A percentile compares a stretch with the other conserved stretches of the same genome.
Conservation (phyloP, 1,139 yeast genomes). For the Geotrichum klebahnii region DNA sequence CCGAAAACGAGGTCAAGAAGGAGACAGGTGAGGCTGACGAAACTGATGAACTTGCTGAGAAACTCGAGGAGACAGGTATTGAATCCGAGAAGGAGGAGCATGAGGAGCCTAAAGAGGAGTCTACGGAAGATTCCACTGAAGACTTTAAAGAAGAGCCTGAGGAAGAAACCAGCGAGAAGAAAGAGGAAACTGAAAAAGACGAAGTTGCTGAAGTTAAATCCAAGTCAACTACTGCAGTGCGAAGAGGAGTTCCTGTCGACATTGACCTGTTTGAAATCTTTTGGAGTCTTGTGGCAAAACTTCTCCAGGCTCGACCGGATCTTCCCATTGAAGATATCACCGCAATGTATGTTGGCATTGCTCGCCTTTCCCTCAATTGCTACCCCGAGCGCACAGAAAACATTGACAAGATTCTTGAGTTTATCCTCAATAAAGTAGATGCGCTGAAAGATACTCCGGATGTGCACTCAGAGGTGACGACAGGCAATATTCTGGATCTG, state of each 20-base stretch:
- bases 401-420: slow-evolving; percentile 58
- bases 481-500: slow-evolving; percentile 51
- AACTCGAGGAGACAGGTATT: slow-evolving; percentile 20
- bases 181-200: slow-evolving; percentile 12
- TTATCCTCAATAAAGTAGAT: slow-evolving; percentile 51
- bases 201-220: slow-evolving; percentile 16
- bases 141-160: slow-evolving; percentile 11
- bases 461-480: slow-evolving; percentile 28
- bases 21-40: slow-evolving; percentile 17
- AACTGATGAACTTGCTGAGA: slow-evolving; percentile 22
- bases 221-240: slow-evolving; percentile 20
- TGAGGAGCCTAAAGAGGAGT: too few relatives aligned
- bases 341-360: slow-evolving; percentile 58
- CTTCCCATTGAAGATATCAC: slow-evolving; percentile 63
- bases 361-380: slow-evolving; percentile 61
- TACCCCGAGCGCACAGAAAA: slow-evolving; percentile 59
- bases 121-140: too few relatives aligned
- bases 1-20: slow-evolving; percentile 24
- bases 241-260: slow-evolving; percentile 27
- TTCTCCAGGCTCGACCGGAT: slow-evolving; percentile 58
- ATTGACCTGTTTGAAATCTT: slow-evolving; percentile 53
- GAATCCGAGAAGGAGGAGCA: slow-evolving; percentile 22
- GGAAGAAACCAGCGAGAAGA: slow-evolving; percentile 10
- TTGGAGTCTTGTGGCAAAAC: slow-evolving; percentile 58
- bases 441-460: slow-evolving; percentile 29